phyloP scores from a whole-genome alignment of 139 green algal species.

The Chlamydomonas incerta region DNA sequence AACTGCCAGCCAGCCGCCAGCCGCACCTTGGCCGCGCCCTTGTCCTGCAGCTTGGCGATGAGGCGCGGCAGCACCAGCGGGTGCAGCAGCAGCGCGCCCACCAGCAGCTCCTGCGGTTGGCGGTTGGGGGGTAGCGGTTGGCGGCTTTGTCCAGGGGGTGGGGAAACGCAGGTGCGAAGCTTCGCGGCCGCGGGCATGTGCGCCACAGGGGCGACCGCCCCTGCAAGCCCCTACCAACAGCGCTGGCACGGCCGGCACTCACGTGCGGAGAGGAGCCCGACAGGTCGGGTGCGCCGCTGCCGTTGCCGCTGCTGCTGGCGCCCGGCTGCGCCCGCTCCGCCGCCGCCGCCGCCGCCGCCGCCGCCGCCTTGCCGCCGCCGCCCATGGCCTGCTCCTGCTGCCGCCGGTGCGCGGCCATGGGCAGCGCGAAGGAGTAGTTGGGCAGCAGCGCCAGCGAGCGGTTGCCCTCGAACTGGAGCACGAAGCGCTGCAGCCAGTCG shows the following conservation, averaged over 20 bases:
- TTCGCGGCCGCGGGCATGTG: no score
- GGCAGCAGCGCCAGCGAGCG: slow-evolving; percentile 77
- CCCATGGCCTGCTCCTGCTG: slow-evolving; percentile 46
- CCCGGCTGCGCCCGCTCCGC: slow-evolving; percentile 10
- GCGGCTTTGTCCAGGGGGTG: no score
- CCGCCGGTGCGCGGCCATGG: slow-evolving; percentile 71
- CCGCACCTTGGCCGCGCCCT: slow-evolving; percentile 58
- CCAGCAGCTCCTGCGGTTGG: slow-evolving; percentile 59
- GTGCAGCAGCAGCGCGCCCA: slow-evolving; percentile 81
- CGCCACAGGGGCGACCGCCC: no score
- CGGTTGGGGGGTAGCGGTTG: no score
- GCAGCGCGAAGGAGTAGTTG: slow-evolving; percentile 83
- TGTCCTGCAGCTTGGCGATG: slow-evolving; percentile 74
- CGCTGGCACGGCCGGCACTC: no score
- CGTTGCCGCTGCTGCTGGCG: neutral
- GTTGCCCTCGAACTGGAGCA: slow-evolving; percentile 64
- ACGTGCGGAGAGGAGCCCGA: neutral
- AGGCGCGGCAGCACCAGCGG: slow-evolving; percentile 77
- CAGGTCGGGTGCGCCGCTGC: neutral
- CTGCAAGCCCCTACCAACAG: no score
- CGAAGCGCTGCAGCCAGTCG: slow-evolving; percentile 71
- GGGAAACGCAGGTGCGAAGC: no score
- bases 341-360: neutral
- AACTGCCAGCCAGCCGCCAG: neutral
- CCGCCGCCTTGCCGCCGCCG: neutral